A percentile compares a stretch with the other conserved stretches of the same genome.
phyloP scores from a whole-genome alignment of 1,139 yeast species.

The Kodamaea alishanica region DNA sequence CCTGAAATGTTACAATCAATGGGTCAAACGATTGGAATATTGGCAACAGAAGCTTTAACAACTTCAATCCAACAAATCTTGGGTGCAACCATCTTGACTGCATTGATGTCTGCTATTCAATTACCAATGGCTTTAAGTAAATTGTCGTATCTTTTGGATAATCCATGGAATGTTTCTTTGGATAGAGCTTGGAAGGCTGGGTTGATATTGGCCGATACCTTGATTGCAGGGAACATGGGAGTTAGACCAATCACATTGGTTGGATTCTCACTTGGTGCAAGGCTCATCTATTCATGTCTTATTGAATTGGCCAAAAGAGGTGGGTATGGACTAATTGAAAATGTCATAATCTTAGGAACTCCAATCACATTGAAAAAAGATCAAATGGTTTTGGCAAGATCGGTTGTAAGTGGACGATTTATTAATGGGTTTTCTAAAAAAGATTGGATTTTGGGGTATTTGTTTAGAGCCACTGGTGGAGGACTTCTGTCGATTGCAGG shows the following conservation, averaged over 20 bases:
- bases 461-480: slow-evolving; percentile 94
- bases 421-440: slow-evolving; percentile 87
- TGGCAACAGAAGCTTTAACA: slow-evolving; percentile 90
- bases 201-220: slow-evolving; percentile 81
- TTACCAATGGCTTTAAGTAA: slow-evolving; percentile 90
- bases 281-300: slow-evolving; percentile 87
- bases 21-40: slow-evolving; percentile 91
- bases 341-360: slow-evolving; percentile 83
- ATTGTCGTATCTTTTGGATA: slow-evolving; percentile 83
- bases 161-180: slow-evolving; percentile 96
- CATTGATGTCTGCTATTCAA: slow-evolving; percentile 93
- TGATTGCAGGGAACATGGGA: slow-evolving; percentile 83
- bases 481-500: slow-evolving; percentile 92
- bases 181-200: slow-evolving; percentile 99
- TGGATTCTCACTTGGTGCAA: slow-evolving; percentile 92
- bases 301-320: slow-evolving; percentile 82
- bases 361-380: slow-evolving; percentile 81
- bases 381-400: slow-evolving; percentile 73
- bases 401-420: slow-evolving; percentile 87
- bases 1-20: slow-evolving; percentile 95
- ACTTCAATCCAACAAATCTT: slow-evolving; percentile 92
- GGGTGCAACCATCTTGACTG: slow-evolving; percentile 88
- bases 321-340: slow-evolving; percentile 85
- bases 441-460: slow-evolving; percentile 95
- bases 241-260: slow-evolving; percentile 88